phyloP scores from a whole-genome alignment of 1,139 yeast species.

The Debaryomyces coudertii region DNA sequence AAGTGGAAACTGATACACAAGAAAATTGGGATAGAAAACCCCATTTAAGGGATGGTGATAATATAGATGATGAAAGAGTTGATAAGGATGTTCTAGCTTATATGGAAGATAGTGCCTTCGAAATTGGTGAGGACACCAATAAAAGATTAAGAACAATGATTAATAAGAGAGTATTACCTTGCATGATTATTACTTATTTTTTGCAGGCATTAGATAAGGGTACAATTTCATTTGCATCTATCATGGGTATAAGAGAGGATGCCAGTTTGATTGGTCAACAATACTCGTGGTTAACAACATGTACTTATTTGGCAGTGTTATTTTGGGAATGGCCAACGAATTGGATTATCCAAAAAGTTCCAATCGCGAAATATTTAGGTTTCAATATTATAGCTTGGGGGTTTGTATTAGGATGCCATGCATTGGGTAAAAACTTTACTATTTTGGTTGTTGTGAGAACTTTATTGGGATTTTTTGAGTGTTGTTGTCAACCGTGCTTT shows the following conservation, averaged over 20 bases:
- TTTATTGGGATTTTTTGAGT: conserved; percentile 36
- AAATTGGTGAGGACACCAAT: conserved; percentile 27
- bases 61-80: conserved; percentile 15
- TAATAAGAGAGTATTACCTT: conserved; percentile 21
- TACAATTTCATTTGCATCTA: conserved; percentile 60
- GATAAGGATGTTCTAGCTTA: conserved; percentile 25
- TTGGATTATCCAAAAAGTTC: conserved; percentile 38
- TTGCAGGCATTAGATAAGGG: conserved; percentile 70
- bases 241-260: conserved; percentile 57
- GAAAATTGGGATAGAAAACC: background rate
- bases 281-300: conserved; percentile 62
- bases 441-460: conserved; percentile 36
- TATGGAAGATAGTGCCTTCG: conserved; percentile 24
- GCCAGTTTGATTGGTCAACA: conserved; percentile 41
- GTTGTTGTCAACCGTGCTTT: conserved; percentile 44
- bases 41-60: conserved; percentile 7
- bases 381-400: conserved; percentile 35
- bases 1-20: background rate
- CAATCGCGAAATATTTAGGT: conserved; percentile 32
- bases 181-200: conserved; percentile 41
- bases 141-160: conserved; percentile 22
- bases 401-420: conserved; percentile 27
- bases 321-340: conserved; percentile 49
- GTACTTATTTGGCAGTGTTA: conserved; percentile 58
- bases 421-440: conserved; percentile 32